These are phyloP conservation scores for Phytophthora citrophthora DNA, from an alignment of 352 stramenopile genomes.

Conservation along the genomic window DNA sequence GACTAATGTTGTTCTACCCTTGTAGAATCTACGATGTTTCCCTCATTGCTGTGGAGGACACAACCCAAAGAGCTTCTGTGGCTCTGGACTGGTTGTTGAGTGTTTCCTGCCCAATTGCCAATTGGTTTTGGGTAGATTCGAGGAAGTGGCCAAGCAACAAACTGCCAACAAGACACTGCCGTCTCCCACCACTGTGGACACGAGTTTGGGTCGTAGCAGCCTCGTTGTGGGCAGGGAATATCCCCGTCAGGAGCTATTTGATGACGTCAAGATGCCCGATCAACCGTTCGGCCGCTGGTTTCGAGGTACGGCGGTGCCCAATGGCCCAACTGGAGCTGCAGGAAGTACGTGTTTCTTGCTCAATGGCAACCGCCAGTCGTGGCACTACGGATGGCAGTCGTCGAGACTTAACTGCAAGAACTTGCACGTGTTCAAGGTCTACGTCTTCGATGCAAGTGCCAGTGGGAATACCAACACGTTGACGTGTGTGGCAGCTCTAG, in stretches of 20 bases:
- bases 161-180: constrained; percentile 2
- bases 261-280: constrained; percentile 80
- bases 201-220: constrained; percentile 34
- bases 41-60: constrained; percentile 84
- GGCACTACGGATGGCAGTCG: constrained; percentile 88
- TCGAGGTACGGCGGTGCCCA: constrained; percentile 51
- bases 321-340: constrained; percentile 1
- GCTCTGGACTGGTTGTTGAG: constrained; percentile 79
- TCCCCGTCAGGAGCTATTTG: constrained; percentile 60
- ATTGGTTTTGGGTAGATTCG: constrained; percentile 74
- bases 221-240: constrained; percentile 58
- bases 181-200: constrained; percentile 29
- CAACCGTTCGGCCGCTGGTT: constrained; percentile 83
- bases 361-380: constrained; percentile 87
- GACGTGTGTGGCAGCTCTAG: constrained; percentile 58
- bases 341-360: constrained; percentile 65
- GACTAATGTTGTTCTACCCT: constrained; percentile 2
- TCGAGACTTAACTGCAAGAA: constrained; percentile 88
- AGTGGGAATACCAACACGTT: constrained; percentile 37
- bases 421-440: constrained; percentile 82
- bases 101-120: constrained; percentile 61
- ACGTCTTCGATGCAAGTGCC: constrained; percentile 56
- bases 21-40: constrained; percentile 81
- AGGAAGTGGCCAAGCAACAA: constrained; percentile 65
- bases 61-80: constrained; percentile 88